phyloP scores from a whole-genome alignment of 768 basidiomycete genomes.

The Lactarius hatsudake region DNA sequence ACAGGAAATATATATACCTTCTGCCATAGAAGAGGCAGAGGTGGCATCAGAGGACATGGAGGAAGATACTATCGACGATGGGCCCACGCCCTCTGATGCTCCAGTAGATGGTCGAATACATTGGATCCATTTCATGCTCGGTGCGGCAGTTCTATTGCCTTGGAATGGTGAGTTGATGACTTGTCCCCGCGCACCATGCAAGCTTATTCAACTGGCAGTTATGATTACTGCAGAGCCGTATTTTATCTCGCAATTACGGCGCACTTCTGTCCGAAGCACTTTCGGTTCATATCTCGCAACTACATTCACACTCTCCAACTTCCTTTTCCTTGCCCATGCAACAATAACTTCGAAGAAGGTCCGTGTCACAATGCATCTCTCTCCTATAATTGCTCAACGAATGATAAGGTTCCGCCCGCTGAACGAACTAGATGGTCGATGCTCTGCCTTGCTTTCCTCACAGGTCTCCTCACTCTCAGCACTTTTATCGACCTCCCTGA shows the following conservation, averaged over 20 bases:
- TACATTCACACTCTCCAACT: constrained; percentile 57
- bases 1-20: constrained; percentile 9
- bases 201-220: constrained; percentile 43
- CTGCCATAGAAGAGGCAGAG: constrained; percentile 17
- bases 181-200: neutral
- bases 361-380: neutral
- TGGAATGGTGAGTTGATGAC: constrained; percentile 73
- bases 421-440: constrained; percentile 53
- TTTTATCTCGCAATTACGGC: constrained; percentile 66
- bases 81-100: neutral
- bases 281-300: constrained; percentile 47
- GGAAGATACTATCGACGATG: constrained; percentile 14
- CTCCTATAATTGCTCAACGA: constrained; percentile 4
- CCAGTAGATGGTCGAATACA: constrained; percentile 45
- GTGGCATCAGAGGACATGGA: constrained; percentile 8
- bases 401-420: constrained; percentile 55
- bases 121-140: constrained; percentile 71
- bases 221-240: constrained; percentile 85
- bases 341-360: constrained; percentile 66
- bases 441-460: constrained; percentile 50
- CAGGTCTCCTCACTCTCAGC: constrained; percentile 60
- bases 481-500: constrained; percentile 56
- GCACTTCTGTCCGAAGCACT: constrained; percentile 51
- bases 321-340: constrained; percentile 71
- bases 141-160: constrained; percentile 75